phyloP scores from a whole-genome alignment of 371 early-diverging fungal species.

The Mortierella sp. region DNA sequence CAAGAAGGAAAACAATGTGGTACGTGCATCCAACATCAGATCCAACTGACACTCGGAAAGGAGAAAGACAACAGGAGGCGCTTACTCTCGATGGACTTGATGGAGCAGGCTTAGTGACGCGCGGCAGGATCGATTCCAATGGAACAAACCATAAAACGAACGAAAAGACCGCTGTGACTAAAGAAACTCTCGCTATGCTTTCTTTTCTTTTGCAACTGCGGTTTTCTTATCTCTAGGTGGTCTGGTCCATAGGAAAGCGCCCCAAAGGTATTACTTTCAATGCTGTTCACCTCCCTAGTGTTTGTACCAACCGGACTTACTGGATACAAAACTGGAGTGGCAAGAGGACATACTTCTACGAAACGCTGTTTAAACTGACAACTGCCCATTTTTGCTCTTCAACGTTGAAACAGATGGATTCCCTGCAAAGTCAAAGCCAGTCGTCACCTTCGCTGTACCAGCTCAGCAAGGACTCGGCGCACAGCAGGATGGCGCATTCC shows the following conservation, averaged over 20 bases:
- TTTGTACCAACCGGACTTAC: neutral
- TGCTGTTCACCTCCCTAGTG: neutral
- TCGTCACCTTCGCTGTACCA: neutral
- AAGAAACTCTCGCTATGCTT: neutral
- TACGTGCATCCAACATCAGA: constrained; percentile 15
- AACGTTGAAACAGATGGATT: constrained; percentile 24
- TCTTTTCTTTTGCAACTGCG: constrained; percentile 7
- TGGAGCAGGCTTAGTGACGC: constrained; percentile 21
- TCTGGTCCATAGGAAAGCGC: constrained; percentile 41
- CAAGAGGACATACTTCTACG: neutral
- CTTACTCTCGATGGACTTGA: constrained; percentile 11
- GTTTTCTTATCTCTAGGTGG: constrained; percentile 23
- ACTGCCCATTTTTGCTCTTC: neutral
- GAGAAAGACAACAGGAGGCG: neutral
- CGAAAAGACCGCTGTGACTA: neutral
- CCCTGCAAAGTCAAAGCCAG: constrained; percentile 24
- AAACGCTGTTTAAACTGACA: neutral
- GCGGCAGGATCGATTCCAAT: neutral
- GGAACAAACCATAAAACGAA: constrained; percentile 5
- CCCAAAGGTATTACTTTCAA: constrained; percentile 27
- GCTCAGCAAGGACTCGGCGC: constrained; percentile 12
- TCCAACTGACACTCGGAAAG: neutral
- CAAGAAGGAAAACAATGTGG: constrained; percentile 58
- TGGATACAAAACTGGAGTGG: neutral
- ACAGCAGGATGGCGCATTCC: constrained; percentile 39